Evolutionary conservation across 2,329 filamentous ascomycete genomes (phyloP), one percentile per base, ranked within the genome.

Genomic region (Beauveria brongniartii): DNA sequence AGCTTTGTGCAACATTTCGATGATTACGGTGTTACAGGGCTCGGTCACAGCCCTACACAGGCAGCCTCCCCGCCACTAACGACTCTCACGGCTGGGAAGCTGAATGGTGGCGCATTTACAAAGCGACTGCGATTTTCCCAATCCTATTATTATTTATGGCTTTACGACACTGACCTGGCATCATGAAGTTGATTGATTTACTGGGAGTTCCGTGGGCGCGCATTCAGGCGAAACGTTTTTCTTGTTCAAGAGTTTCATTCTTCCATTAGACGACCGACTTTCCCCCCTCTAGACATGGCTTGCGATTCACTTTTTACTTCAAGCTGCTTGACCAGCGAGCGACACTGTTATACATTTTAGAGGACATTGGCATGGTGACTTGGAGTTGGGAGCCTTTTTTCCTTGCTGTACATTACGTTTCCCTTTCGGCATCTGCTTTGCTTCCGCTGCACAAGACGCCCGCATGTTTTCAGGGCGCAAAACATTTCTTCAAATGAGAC

Each of bases 61-160:
- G 64, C 55, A 62, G 67, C 9, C 67, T 67, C 16, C 69, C 70
- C 4, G 69, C 69, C 6, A 68, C 72, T 2, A 80, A 83, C 60
- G 65, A 75, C 5, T 46, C n/a, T 37, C 83, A 83, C 61, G 81
- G 81, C 14, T 84, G 81, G 81, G 80, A 83, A 62, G 79, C 79
- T 10, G 79, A 79, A 64, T 68, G 69, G 48, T 61, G 68, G 18
- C 67, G 67, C 48, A 55, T 48, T 47, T 55, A 56, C 30, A 54
- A 52, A 34, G 50, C 59, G 44, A 55, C 71, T 78, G 22, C 72
- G 76, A 10, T 70, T 72, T 24, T 34, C 24, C 18, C 18, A 9
- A 14, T 41, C 24, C 9, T 24, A 10, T 4, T 16, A 2, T 28
- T 37, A 18, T 43, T 46, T 37, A 44, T 43, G n/a, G n/a, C 48